phyloP scores from a whole-genome alignment of 1,139 yeast genomes.

The Hyphopichia wangnamkhiaoensis region DNA sequence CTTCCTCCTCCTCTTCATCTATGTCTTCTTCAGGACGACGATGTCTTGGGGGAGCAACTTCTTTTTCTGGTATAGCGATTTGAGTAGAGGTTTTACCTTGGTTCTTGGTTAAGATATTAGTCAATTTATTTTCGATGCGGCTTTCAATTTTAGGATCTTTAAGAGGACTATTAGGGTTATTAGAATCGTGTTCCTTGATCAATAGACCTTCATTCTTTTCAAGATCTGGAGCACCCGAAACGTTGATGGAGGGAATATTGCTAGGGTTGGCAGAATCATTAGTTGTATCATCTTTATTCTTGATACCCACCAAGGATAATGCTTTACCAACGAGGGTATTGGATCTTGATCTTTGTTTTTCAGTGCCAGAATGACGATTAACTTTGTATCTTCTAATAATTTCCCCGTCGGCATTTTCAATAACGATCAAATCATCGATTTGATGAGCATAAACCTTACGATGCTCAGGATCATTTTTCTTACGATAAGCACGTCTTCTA shows the following conservation, averaged over 20 bases:
- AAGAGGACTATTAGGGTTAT: constrained; percentile 14
- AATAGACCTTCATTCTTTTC: constrained; percentile 11
- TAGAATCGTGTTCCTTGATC: constrained; percentile 20
- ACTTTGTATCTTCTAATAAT: constrained; percentile 79
- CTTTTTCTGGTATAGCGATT: background rate
- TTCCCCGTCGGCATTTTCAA: constrained; percentile 93
- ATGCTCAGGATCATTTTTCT: constrained; percentile 32
- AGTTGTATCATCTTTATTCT: constrained; percentile 19
- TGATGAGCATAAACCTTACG: constrained; percentile 47
- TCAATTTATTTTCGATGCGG: constrained; percentile 29
- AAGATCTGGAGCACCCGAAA: constrained; percentile 5
- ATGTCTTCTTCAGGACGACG: constrained; percentile 10
- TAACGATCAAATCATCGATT: constrained; percentile 68
- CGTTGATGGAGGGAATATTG: constrained; percentile 6
- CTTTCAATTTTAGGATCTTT: constrained; percentile 20
- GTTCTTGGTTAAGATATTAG: constrained; percentile 18
- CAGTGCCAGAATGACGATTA: constrained; percentile 46
- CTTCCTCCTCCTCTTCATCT: constrained; percentile 12
- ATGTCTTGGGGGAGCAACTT: constrained; percentile 8
- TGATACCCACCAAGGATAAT: constrained; percentile 53
- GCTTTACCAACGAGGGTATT: constrained; percentile 45
- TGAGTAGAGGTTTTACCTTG: constrained; percentile 1
- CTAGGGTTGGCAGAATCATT: constrained; percentile 5
- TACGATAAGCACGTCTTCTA: constrained; percentile 27
- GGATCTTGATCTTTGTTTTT: constrained; percentile 25